Percentiles rank a stretch among this genome's conserved stretches.
Evolutionary conservation across 2,329 filamentous ascomycete genomes (phyloP).

Genomic region (Lachnum nothofagi): DNA sequence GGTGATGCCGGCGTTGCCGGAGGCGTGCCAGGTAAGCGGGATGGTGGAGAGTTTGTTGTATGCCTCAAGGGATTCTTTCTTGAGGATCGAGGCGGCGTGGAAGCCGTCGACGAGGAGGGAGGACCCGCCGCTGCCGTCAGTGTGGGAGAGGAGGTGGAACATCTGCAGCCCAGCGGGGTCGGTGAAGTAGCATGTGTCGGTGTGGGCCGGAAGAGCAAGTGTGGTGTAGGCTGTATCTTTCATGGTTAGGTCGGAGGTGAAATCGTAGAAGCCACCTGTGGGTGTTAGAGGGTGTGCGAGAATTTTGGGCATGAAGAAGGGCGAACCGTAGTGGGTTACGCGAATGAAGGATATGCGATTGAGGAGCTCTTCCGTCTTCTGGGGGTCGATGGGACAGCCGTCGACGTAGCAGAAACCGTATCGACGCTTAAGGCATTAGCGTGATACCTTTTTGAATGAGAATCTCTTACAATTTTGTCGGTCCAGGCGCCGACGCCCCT

Average conservation of each 20-base stretch:
- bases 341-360: constrained; percentile 81
- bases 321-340: constrained; percentile 79
- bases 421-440: constrained; percentile 46
- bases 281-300: constrained; percentile 10
- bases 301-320: background rate
- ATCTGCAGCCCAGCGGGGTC: constrained; percentile 88
- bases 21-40: constrained; percentile 71
- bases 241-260: constrained; percentile 79
- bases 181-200: constrained; percentile 92
- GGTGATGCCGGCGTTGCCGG: constrained; percentile 77
- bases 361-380: constrained; percentile 69
- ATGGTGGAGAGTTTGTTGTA: constrained; percentile 54
- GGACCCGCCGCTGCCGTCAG: constrained; percentile 62
- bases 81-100: constrained; percentile 59
- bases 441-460: constrained; percentile 4
- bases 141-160: constrained; percentile 85
- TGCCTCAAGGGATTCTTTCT: constrained; percentile 46
- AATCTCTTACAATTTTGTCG: constrained; percentile 52
- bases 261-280: constrained; percentile 70
- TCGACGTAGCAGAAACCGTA: constrained; percentile 76
- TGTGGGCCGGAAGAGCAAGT: constrained; percentile 76
- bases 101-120: constrained; percentile 87
- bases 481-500: constrained; percentile 57
- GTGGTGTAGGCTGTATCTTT: constrained; percentile 92
- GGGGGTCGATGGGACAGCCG: constrained; percentile 61